Base-by-base conservation (phyloP, 768 basidiomycete genomes). In the Scleroderma bovista region DNA sequence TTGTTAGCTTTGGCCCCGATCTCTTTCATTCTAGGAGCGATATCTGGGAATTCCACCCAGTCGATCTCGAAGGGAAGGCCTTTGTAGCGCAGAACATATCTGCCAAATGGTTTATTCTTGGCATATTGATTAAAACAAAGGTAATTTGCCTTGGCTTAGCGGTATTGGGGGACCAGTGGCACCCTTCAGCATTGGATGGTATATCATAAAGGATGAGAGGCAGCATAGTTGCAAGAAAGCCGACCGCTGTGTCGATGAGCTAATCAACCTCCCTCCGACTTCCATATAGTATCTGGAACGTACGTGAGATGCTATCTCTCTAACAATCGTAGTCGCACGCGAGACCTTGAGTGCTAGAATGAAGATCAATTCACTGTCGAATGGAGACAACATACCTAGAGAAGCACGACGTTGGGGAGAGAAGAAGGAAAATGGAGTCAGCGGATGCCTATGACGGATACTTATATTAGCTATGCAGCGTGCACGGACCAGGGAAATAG, bases 351-450 rank as follows among this genome's bases (percentile, higher is more conserved):
- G n/a, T n/a, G n/a, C n/a, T n/a, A n/a, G n/a, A n/a, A n/a, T n/a
- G n/a, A n/a, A n/a, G n/a, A n/a, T n/a, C n/a, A n/a, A n/a, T n/a
- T n/a, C n/a, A n/a, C n/a, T n/a, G n/a, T n/a, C n/a, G n/a, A n/a
- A n/a, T n/a, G n/a, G n/a, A n/a, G n/a, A n/a, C n/a, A n/a, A n/a
- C n/a, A n/a, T n/a, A n/a, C n/a, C n/a, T n/a, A n/a, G n/a, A n/a
- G n/a, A n/a, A n/a, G n/a, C n/a, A n/a, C n/a, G n/a, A n/a, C n/a
- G n/a, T n/a, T n/a, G 65, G 85, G 85, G n/a, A 93, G 96, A 68
- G 85, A 83, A 46, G 93, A 96, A 69, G 81, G 88, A 2, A 85
- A 83, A 56, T 87, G 91, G 0, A 95, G 94, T 22, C 74, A n/a
- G n/a, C n/a, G n/a, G n/a, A n/a, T n/a, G n/a, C n/a, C n/a, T n/a